A percentile compares a stretch with the other conserved stretches of the same genome.
Evolutionary conservation across 139 green algal genomes (phyloP).

Genomic region (Haematococcus sp.): DNA sequence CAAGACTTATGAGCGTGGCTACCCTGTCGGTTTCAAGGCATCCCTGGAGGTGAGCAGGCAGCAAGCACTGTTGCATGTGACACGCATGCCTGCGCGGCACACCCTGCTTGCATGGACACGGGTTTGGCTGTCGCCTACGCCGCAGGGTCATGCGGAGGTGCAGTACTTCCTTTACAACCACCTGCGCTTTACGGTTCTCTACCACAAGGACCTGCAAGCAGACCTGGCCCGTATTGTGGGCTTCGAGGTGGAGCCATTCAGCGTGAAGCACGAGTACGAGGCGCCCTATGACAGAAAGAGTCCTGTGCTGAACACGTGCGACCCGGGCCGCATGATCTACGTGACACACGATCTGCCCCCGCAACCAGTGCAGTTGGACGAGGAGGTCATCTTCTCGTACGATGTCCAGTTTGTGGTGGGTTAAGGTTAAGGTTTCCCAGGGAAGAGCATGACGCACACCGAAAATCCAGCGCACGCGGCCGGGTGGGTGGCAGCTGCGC

Average conservation of each 20-base stretch:
- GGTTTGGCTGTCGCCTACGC: background rate
- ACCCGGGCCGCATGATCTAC: slow-evolving; percentile 71
- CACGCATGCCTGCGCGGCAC: background rate
- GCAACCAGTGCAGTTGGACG: slow-evolving; percentile 75
- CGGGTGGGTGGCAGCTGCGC: no score
- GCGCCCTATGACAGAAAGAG: slow-evolving; percentile 60
- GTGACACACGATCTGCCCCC: slow-evolving; percentile 74
- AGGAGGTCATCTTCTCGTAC: slow-evolving; percentile 97
- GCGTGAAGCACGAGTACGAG: slow-evolving; percentile 91
- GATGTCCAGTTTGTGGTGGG: slow-evolving; percentile 87
- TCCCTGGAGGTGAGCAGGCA: slow-evolving; percentile 41
- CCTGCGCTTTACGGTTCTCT: slow-evolving; percentile 94
- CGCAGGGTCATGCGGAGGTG: slow-evolving; percentile 58
- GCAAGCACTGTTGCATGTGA: background rate
- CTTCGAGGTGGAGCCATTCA: slow-evolving; percentile 96
- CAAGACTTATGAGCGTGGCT: slow-evolving; percentile 96
- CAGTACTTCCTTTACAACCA: slow-evolving; percentile 95
- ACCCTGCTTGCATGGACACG: background rate
- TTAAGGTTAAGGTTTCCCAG: no score
- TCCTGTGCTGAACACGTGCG: slow-evolving; percentile 86
- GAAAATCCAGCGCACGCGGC: no score
- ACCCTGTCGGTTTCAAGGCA: slow-evolving; percentile 87
- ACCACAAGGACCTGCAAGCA: slow-evolving; percentile 85
- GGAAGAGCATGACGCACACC: no score
- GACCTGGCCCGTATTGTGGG: slow-evolving; percentile 90